Evolutionary conservation across 2,329 filamentous ascomycete genomes (phyloP), one percentile per base, ranked within the genome.

Genomic region (Fusarium sp.): DNA sequence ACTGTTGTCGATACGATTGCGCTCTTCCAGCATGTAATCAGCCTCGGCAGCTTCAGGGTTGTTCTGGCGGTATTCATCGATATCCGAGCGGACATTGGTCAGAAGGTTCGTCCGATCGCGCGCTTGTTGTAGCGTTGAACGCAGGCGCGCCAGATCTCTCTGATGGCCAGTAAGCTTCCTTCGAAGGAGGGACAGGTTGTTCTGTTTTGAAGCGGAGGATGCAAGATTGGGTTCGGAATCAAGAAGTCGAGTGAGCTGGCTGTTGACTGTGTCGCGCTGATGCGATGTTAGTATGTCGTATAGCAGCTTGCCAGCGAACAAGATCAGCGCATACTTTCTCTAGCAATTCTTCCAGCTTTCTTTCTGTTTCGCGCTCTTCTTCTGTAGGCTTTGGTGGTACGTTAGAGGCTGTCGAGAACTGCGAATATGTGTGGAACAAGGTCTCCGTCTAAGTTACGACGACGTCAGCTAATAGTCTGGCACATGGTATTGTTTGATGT

Each of bases 11-110:
- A 99, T 90, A 73, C 93, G 90, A 71, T 87, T 86, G 58, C 96
- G 89, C 87, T 99, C 96, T 77, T 94, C 93, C 33, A 99, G 88
- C 95, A 99, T 98, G 86, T 98, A 99, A 69, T 99, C 96, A 52
- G 94, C 94, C 84, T 98, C 96, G 61, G 92, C 93, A 6, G 91
- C 91, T 76, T 90, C 93, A 13, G 94, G 94, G 80, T 97, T 96
- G 64, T 90, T 90, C 56, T 92, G 90, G 61, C 93, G 93, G 85
- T 97, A 98, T 61, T 94, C 91, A 82, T 94, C 89, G 82, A 98
- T 98, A 82, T 99, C 96, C 78, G 93, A 93, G 72, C 94, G 93
- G 54, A 99, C 95, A 79, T 94, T 96, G 60, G 92, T 93, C 63
- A 99, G 90, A 37, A 99, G 90, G 82, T 98, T 97, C 64, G 94